Base-by-base conservation (phyloP, 306 rosid genomes). In the Canavalia gladiata region DNA sequence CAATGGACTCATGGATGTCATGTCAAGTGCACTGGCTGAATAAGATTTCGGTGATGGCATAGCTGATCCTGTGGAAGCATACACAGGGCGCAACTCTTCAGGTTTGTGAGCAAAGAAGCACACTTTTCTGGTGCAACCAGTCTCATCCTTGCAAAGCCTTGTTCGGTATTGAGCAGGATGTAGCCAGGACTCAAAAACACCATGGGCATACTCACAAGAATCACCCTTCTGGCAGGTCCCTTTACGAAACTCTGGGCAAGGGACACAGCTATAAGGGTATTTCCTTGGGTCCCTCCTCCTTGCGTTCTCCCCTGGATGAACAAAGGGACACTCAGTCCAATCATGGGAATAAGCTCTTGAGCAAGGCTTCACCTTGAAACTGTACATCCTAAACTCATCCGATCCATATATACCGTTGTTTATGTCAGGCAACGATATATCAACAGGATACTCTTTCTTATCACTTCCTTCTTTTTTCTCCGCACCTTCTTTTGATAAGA, bases 311-410 rank as follows among this genome's bases (percentile, higher is more conserved):
- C 99, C 99, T 0, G 99, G 99, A 75, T 96, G 99, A 86, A 92
- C 99, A 39, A 96, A 96, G 0, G 99, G 99, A 57, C 99, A 96
- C 90, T 96, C 99, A 0, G 99, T 96, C 99, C 99, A 96, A 77
- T 96, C 99, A 55, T 96, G 99, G 7, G 99, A 91, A 78, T 96
- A 96, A 2, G 99, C 99, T 91, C 99, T 93, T 1, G 99, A 96
- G 85, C 99, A 96, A 0, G 99, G 99, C 91, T 96, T 96, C 88
- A 96, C 97, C 91, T 96, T 96, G 94, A 96, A 96, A 68, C 92
- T 90, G 76, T 81, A 96, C 99, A 96, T 96, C 86, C 99, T 90
- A 84, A 96, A 96, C 66, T 96, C 99, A 60, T 96, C 99, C 0
- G 90, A 46, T 7, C 99, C 98, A 68, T 93, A 96, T 3, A 96